phyloP scores from a whole-genome alignment of 139 green algal genomes.

The Diplosphaera chodatii region DNA sequence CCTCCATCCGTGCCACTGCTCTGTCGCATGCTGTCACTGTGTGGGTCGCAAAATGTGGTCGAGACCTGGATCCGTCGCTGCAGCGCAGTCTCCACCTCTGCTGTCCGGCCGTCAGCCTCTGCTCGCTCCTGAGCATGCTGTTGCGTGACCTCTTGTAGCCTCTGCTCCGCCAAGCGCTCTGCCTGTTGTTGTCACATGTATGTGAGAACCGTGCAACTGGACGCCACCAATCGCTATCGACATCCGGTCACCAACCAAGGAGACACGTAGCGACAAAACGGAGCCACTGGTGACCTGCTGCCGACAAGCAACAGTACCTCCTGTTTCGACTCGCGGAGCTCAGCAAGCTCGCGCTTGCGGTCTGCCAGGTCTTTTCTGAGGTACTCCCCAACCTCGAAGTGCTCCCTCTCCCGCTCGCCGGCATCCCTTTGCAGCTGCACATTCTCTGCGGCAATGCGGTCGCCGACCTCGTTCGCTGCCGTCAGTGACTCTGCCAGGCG shows the following conservation, averaged over 20 bases:
- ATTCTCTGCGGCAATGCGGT: constrained; percentile 38
- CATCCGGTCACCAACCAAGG: too few relatives aligned
- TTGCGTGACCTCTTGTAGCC: background rate
- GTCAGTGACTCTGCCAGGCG: constrained; percentile 66
- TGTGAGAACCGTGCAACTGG: too few relatives aligned
- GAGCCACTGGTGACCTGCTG: too few relatives aligned
- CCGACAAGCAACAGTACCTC: too few relatives aligned
- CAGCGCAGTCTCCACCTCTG: background rate
- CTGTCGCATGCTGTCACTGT: too few relatives aligned
- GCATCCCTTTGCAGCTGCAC: constrained; percentile 49
- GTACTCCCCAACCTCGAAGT: constrained; percentile 61
- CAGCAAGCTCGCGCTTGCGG: constrained; percentile 54
- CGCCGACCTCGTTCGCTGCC: constrained; percentile 23
- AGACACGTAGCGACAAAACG: background rate
- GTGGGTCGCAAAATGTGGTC: too few relatives aligned
- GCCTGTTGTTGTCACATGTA: too few relatives aligned
- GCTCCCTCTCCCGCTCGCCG: constrained; percentile 39
- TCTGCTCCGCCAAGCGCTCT: background rate
- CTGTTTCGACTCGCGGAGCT: constrained; percentile 33
- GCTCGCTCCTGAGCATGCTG: background rate
- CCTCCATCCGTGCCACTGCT: too few relatives aligned
- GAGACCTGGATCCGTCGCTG: background rate
- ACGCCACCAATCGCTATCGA: too few relatives aligned
- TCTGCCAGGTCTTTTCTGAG: constrained; percentile 53
- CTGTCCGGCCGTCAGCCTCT: background rate